Evolutionary conservation across 202 grass and related monocot genomes (phyloP).

Genomic region (Dendrocalamus latiflorus): DNA sequence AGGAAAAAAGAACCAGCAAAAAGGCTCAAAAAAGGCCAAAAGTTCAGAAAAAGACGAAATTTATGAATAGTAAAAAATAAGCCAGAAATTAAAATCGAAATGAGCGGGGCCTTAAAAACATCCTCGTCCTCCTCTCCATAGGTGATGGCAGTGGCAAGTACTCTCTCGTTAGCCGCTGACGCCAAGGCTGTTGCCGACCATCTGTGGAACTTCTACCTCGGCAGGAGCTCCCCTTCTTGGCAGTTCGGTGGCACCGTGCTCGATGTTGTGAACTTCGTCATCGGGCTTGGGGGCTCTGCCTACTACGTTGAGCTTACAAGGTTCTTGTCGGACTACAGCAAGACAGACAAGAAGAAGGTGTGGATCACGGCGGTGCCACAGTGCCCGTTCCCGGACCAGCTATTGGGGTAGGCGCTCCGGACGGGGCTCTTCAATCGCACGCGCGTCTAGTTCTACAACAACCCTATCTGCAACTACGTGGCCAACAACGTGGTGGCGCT

Average conservation of each 20-base stretch:
- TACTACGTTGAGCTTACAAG: neutral
- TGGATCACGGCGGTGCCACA: conserved; percentile 49
- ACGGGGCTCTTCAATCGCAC: conserved; percentile 56
- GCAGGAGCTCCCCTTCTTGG: conserved; percentile 33
- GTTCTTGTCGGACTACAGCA: conserved; percentile 5
- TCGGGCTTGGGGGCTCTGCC: conserved; percentile 20
- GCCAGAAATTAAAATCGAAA: too few species aligned
- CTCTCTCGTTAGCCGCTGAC: too few species aligned
- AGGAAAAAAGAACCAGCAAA: too few species aligned
- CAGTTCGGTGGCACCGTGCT: conserved; percentile 42
- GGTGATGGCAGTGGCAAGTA: too few species aligned
- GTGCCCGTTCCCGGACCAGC: conserved; percentile 43
- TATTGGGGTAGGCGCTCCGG: conserved; percentile 21
- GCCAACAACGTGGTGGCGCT: neutral
- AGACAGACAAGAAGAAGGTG: neutral
- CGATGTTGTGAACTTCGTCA: conserved; percentile 58
- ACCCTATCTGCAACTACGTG: conserved; percentile 37
- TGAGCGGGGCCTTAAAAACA: too few species aligned
- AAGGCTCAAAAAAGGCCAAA: too few species aligned
- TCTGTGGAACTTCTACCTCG: conserved; percentile 47
- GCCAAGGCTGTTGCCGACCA: conserved; percentile 29
- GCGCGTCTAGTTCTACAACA: conserved; percentile 59
- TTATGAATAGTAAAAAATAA: too few species aligned
- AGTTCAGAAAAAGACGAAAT: too few species aligned
- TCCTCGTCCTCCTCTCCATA: too few species aligned